phyloP scores from a whole-genome alignment of 208 protist species.

The Trypanosoma conorhini region DNA sequence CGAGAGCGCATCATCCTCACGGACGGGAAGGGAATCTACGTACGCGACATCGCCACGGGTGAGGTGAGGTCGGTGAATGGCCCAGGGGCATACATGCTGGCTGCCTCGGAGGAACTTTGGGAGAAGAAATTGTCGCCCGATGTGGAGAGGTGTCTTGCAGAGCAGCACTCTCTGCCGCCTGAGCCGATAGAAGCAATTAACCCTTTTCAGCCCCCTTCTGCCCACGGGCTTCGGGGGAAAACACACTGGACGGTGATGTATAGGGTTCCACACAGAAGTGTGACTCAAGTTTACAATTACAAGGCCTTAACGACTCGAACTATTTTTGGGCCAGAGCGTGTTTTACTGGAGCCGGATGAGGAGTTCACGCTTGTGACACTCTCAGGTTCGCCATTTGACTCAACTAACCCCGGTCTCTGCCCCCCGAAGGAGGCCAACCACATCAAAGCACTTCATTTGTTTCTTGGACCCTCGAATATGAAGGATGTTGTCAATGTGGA shows the following conservation, averaged over 20 bases:
- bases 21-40: slow-evolving; percentile 83
- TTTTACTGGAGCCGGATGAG: slow-evolving; percentile 85
- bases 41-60: slow-evolving; percentile 69
- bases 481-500: slow-evolving; percentile 93
- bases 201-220: background rate
- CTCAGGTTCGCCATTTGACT: slow-evolving; percentile 88
- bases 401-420: slow-evolving; percentile 74
- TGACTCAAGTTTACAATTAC: slow-evolving; percentile 97
- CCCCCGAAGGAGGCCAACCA: slow-evolving; percentile 64
- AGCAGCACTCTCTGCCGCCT: slow-evolving; percentile 26
- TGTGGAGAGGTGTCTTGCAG: slow-evolving; percentile 45
- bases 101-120: slow-evolving; percentile 80
- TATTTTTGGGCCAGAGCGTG: slow-evolving; percentile 79
- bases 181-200: background rate
- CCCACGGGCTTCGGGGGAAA: slow-evolving; percentile 36
- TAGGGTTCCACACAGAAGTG: slow-evolving; percentile 92
- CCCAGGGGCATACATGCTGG: slow-evolving; percentile 73
- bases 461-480: slow-evolving; percentile 95
- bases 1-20: slow-evolving; percentile 52
- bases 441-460: slow-evolving; percentile 83
- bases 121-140: slow-evolving; percentile 67
- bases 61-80: slow-evolving; percentile 69
- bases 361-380: slow-evolving; percentile 83
- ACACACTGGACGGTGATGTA: slow-evolving; percentile 90
- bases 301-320: slow-evolving; percentile 78